phyloP scores from a whole-genome alignment of 345 rosid genomes.

The Kandelia obovata region DNA sequence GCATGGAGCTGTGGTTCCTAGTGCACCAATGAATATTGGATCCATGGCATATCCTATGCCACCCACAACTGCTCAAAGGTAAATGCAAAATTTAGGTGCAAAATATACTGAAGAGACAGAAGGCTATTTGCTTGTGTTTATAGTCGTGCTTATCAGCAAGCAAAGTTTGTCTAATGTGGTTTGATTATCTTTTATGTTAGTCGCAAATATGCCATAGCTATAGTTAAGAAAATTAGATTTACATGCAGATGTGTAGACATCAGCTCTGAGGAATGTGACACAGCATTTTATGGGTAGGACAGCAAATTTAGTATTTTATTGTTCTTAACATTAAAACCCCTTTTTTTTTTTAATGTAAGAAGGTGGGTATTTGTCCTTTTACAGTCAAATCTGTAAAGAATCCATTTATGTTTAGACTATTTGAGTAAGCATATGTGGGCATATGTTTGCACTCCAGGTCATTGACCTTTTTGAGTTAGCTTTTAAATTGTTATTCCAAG shows the following conservation, averaged over 20 bases:
- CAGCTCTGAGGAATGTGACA: slow-evolving; percentile 24
- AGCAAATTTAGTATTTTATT: slow-evolving; percentile 11
- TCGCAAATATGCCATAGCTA: slow-evolving; percentile 28
- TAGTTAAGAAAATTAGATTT: slow-evolving; percentile 18
- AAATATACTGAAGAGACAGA: slow-evolving; percentile 46
- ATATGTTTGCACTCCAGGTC: slow-evolving; percentile 10
- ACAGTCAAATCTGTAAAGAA: slow-evolving; percentile 27
- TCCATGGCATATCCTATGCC: slow-evolving; percentile 72
- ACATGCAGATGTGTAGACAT: slow-evolving; percentile 37
- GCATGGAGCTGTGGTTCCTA: slow-evolving; percentile 57
- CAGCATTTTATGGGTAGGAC: slow-evolving; percentile 19
- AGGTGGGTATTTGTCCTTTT: slow-evolving; percentile 4
- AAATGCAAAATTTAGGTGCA: slow-evolving; percentile 26
- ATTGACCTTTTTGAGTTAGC: background rate
- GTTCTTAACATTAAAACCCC: slow-evolving; percentile 1
- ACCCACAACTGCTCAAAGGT: slow-evolving; percentile 69
- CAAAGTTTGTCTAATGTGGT: slow-evolving; percentile 25
- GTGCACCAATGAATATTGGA: slow-evolving; percentile 71
- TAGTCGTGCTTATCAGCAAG: slow-evolving; percentile 30
- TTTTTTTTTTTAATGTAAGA: slow-evolving; percentile 17
- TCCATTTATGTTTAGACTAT: slow-evolving; percentile 10
- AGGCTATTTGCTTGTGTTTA: slow-evolving; percentile 20
- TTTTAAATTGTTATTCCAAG: background rate
- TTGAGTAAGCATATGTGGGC: slow-evolving; percentile 13
- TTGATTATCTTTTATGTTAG: slow-evolving; percentile 19